Base-by-base conservation (phyloP, 2,329 filamentous ascomycete genomes). In the Exophiala oligosperma region DNA sequence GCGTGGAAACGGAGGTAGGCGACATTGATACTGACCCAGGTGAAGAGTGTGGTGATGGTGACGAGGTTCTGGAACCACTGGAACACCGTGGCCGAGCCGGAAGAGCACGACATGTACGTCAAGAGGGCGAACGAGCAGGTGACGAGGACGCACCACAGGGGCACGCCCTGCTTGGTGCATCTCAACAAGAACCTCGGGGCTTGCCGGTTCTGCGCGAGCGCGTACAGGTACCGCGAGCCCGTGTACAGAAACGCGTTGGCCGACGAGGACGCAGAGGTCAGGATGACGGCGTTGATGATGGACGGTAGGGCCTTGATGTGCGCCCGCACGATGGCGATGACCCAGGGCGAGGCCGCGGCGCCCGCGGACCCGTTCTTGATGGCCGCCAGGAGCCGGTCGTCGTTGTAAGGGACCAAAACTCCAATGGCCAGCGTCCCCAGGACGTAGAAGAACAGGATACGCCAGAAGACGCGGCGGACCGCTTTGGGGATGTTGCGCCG, bases 401-500 rank as follows among this genome's bases (percentile, higher is more conserved):
- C 63, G 77, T 92, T 76, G 78, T 89, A 92, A 1, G 88, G 88
- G 3, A 92, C 86, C 56, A 89, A 79, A 79, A 91, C 89, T 69
- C 90, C 89, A 53, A 93, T 78, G 52, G 92, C 80, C 54, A 93
- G 80, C 43, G 92, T 86, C n/a, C 84, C 86, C 58, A 91, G 73
- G 67, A 87, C 81, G 78, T 93, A 93, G 78, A 94, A 94, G 76
- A 92, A 79, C 64, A 91, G 75, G 71, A 93, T 75, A 56, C 78
- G 76, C 71, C 74, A 79, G 59, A 79, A 76, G 44, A 77, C 73
- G 60, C 76, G 69, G 47, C 72, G 68, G 12, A 76, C 74, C 6
- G 78, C 78, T 56, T 72, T 73, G 26, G 72, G 72, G 24, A 74
- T 73, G 60, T 73, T 73, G 52, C 66, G 68, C 41, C 70, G 67